phyloP scores from a whole-genome alignment of 768 basidiomycete genomes.

The Termitomyces sp. region DNA sequence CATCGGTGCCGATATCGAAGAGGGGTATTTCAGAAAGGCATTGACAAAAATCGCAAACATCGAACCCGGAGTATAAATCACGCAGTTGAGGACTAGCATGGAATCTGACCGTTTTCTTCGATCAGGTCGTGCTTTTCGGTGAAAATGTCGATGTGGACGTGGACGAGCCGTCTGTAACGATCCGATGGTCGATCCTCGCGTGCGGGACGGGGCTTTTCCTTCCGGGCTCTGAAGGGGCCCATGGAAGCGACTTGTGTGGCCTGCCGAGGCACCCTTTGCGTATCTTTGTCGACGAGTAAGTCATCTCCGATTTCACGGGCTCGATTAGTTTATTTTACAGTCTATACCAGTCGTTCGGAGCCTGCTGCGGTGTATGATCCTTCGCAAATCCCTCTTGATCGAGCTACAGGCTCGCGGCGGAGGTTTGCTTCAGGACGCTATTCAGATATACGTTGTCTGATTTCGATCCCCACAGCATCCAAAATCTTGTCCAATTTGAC shows the following conservation, averaged over 20 bases:
- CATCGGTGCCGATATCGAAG: background rate
- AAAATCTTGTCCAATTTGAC: constrained; percentile 52
- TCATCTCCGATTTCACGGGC: too few relatives aligned
- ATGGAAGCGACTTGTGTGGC: background rate
- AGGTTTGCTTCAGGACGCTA: background rate
- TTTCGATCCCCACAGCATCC: constrained; percentile 29
- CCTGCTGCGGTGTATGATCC: background rate
- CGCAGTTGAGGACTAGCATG: background rate
- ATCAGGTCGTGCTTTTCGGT: constrained; percentile 48
- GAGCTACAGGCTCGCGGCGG: background rate
- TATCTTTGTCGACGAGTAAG: background rate
- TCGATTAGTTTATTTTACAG: background rate
- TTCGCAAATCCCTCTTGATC: background rate
- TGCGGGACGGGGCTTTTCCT: constrained; percentile 34
- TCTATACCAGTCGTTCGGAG: background rate
- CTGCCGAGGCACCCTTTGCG: background rate
- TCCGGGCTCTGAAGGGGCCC: background rate
- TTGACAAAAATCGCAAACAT: background rate
- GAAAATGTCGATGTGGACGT: constrained; percentile 55
- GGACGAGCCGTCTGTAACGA: constrained; percentile 49
- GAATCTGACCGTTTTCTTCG: background rate
- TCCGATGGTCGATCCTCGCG: constrained; percentile 51
- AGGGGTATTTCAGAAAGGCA: background rate
- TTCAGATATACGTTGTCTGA: background rate
- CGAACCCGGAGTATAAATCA: background rate